Conservation (phyloP, 257 asterid genomes). For the Solanum etuberosum region DNA sequence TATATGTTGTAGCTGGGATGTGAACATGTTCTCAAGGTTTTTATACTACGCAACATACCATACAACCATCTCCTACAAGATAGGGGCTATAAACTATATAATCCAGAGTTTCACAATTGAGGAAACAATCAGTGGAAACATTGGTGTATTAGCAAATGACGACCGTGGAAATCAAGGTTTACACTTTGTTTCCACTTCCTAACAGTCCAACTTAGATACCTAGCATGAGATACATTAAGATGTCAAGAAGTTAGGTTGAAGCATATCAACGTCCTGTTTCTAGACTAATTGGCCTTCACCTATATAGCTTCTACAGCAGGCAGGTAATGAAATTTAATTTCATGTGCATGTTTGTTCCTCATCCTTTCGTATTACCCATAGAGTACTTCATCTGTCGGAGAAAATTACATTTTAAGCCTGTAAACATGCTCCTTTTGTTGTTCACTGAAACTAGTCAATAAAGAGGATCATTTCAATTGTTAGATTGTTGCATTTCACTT, state of each 20-base stretch:
- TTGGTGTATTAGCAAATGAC: neutral
- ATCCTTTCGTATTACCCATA: neutral
- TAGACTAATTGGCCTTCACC: neutral
- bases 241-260: neutral
- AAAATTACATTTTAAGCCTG: neutral
- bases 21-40: neutral
- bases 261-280: neutral
- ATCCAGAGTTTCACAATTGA: neutral
- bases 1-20: neutral
- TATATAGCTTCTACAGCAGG: neutral
- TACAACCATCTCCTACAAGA: neutral
- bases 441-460: neutral
- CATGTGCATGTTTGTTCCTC: neutral
- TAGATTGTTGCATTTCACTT: neutral
- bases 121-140: neutral
- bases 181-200: neutral
- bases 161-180: neutral
- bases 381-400: neutral
- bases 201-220: neutral
- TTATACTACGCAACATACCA: neutral
- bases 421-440: neutral
- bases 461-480: neutral
- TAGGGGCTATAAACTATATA: neutral
- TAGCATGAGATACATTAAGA: neutral
- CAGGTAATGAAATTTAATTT: neutral